Conservation (phyloP, 352 stramenopile genomes). For the Globisporangium abappressorium region DNA sequence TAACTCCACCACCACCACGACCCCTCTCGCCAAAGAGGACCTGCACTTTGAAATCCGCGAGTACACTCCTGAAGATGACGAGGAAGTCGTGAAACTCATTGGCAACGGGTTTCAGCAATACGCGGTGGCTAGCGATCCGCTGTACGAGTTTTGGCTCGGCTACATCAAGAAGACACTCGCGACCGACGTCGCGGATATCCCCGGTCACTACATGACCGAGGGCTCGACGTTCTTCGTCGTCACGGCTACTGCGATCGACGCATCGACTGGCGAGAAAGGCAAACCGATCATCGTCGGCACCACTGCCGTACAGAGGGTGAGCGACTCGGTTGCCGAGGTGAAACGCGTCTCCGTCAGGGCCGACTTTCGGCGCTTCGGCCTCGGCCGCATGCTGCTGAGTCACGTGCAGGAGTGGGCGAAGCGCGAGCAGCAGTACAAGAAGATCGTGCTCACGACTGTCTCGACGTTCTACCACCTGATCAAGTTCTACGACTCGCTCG, state of each 20-base stretch:
- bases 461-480: conserved; percentile 1
- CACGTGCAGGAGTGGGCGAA: conserved; percentile 5
- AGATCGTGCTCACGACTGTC: conserved; percentile 2
- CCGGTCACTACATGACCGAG: neutral
- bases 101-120: conserved; percentile 14
- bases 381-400: conserved; percentile 5
- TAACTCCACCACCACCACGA: neutral
- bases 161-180: conserved; percentile 7
- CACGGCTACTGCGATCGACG: neutral
- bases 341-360: conserved; percentile 6
- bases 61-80: conserved; percentile 9
- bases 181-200: conserved; percentile 14
- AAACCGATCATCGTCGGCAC: neutral
- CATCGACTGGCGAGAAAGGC: neutral
- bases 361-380: conserved; percentile 11
- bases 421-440: neutral
- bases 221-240: conserved; percentile 9
- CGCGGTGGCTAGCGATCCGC: neutral
- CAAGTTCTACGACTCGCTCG: conserved; percentile 14
- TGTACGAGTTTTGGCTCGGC: neutral
- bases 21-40: neutral
- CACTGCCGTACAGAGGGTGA: neutral
- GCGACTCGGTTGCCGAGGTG: conserved; percentile 2
- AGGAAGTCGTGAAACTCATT: conserved; percentile 11
- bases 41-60: conserved; percentile 15